Conservation (phyloP, 768 basidiomycete species). For the Mycena rosella region DNA sequence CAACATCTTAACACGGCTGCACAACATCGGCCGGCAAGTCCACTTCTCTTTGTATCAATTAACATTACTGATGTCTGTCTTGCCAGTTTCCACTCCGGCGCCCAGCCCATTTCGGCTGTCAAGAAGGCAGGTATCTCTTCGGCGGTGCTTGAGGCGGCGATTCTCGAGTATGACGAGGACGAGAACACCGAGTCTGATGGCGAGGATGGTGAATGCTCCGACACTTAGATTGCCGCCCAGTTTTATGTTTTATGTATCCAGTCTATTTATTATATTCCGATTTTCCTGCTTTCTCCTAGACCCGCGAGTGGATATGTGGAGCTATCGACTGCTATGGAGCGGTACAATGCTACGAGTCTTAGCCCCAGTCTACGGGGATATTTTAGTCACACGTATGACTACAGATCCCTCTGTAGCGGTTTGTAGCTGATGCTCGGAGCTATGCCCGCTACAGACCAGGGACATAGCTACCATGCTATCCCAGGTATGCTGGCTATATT, state of each 20-base stretch:
- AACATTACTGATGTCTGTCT: not conserved
- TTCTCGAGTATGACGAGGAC: constrained; percentile 4
- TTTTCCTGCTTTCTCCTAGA: not conserved
- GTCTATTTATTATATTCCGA: not conserved
- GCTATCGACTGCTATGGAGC: not conserved
- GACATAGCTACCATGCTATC: too few relatives aligned
- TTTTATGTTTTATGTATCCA: not conserved
- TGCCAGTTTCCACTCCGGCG: constrained; percentile 19
- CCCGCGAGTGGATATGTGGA: not conserved
- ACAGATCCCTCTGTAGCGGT: too few relatives aligned
- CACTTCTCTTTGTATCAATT: not conserved
- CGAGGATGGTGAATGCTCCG: not conserved
- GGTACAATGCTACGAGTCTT: not conserved
- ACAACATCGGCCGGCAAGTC: constrained; percentile 27
- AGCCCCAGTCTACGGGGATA: not conserved
- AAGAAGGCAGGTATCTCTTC: not conserved
- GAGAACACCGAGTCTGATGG: not conserved
- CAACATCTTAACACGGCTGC: constrained; percentile 17
- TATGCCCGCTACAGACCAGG: too few relatives aligned
- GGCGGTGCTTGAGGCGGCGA: not conserved
- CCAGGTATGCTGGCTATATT: too few relatives aligned
- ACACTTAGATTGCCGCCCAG: not conserved
- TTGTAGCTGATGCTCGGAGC: too few relatives aligned
- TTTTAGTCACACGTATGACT: too few relatives aligned
- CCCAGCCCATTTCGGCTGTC: not conserved